phyloP scores from a whole-genome alignment of 2,329 filamentous ascomycete species.

The Trichoderma semiorbis region DNA sequence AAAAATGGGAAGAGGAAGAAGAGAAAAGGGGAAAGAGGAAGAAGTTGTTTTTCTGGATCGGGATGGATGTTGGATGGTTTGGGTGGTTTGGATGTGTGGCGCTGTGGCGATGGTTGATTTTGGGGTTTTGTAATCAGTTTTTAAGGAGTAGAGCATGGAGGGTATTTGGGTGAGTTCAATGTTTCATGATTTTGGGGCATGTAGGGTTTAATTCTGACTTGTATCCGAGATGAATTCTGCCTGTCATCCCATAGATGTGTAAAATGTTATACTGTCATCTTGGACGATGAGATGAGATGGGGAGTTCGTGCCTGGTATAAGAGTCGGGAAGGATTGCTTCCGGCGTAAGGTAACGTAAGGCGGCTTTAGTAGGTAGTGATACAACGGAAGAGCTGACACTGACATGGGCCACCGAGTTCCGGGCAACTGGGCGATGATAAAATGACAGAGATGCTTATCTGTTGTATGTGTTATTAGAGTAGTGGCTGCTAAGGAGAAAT shows the following conservation, averaged over 20 bases:
- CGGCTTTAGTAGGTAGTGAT: not conserved
- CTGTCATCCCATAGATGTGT: not conserved
- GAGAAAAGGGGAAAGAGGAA: not conserved
- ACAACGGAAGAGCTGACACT: not conserved
- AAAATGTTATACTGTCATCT: not conserved
- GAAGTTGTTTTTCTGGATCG: not conserved
- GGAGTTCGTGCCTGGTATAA: not conserved
- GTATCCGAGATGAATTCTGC: not conserved
- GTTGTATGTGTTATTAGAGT: not conserved
- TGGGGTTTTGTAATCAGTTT: not conserved
- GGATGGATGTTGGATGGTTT: not conserved
- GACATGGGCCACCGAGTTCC: not conserved
- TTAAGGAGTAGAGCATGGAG: not conserved
- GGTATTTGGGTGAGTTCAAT: not conserved
- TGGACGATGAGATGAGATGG: not conserved
- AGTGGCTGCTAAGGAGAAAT: not conserved
- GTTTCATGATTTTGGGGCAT: not conserved
- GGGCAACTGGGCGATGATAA: not conserved
- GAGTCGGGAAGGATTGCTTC: not conserved
- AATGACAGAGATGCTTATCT: not conserved
- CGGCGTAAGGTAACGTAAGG: not conserved
- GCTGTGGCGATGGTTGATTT: not conserved
- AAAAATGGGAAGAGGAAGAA: not conserved
- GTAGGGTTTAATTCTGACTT: not conserved
- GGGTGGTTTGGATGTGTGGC: not conserved